Percentiles rank a stretch among this genome's conserved stretches.
Conservation (phyloP, 1,284 basidiomycete species). For the Mycena sp. region DNA sequence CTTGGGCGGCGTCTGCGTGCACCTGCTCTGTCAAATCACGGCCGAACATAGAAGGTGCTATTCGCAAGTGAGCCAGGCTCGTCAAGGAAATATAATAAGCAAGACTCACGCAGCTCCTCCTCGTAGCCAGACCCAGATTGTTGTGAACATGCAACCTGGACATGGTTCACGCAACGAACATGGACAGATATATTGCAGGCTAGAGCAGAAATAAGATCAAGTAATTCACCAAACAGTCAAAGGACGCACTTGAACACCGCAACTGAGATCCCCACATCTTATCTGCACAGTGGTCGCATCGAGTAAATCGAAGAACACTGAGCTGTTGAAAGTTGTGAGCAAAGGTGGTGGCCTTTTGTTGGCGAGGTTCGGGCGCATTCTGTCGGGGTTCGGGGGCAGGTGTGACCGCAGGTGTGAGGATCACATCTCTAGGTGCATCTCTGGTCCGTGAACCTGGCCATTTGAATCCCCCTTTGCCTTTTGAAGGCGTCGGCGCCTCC, state of each 20-base stretch:
- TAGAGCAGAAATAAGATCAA: constrained; percentile 44
- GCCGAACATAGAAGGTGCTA: constrained; percentile 92
- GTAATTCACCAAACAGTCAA: constrained; percentile 11
- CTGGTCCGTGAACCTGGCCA: constrained; percentile 69
- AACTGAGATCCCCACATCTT: constrained; percentile 98
- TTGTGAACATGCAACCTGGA: constrained; percentile 68
- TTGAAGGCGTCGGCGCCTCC: constrained; percentile 55
- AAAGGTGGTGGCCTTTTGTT: constrained; percentile 51
- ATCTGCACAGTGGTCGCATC: constrained; percentile 96
- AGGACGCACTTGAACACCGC: constrained; percentile 82
- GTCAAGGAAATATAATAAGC: constrained; percentile 18
- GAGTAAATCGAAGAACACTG: constrained; percentile 88
- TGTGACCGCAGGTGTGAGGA: constrained; percentile 13
- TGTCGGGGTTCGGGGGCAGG: constrained; percentile 29
- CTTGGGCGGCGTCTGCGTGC: constrained; percentile 69
- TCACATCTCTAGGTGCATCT: constrained; percentile 39
- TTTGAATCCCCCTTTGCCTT: constrained; percentile 66
- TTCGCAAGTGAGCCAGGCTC: constrained; percentile 31
- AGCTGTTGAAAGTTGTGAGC: constrained; percentile 93
- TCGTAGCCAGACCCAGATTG: constrained; percentile 53
- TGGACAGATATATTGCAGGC: constrained; percentile 81
- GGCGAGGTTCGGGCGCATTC: constrained; percentile 43
- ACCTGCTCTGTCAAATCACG: constrained; percentile 89
- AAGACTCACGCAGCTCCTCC: constrained; percentile 62
- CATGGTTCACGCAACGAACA: constrained; percentile 74